Conservation (phyloP, 768 basidiomycete genomes). For the Tylopilus balloui region DNA sequence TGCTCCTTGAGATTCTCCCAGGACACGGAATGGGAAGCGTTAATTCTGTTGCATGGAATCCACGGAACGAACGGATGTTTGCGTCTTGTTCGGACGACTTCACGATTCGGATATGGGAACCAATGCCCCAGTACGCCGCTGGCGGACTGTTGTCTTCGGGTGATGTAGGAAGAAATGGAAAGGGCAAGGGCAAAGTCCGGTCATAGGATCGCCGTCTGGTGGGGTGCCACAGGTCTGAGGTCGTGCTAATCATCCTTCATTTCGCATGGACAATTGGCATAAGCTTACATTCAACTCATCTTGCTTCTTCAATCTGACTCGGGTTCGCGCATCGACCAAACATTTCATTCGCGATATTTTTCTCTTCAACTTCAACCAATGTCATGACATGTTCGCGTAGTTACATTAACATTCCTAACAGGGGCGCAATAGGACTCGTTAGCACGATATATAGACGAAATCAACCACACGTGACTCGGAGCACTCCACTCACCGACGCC, state of each 20-base stretch:
- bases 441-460: neutral
- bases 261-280: slow-evolving; percentile 29
- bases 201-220: slow-evolving; percentile 34
- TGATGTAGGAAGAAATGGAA: slow-evolving; percentile 38
- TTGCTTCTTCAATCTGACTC: slow-evolving; percentile 20
- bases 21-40: slow-evolving; percentile 91
- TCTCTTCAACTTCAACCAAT: slow-evolving; percentile 17
- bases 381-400: slow-evolving; percentile 30
- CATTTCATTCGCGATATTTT: slow-evolving; percentile 23
- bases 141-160: slow-evolving; percentile 17
- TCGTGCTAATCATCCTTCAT: slow-evolving; percentile 20
- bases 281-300: slow-evolving; percentile 28
- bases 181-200: slow-evolving; percentile 61
- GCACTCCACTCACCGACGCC: neutral
- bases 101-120: slow-evolving; percentile 88
- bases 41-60: slow-evolving; percentile 97
- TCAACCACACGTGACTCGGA: slow-evolving; percentile 27
- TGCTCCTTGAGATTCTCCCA: slow-evolving; percentile 77
- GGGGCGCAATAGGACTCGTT: slow-evolving; percentile 10
- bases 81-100: slow-evolving; percentile 94
- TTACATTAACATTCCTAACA: slow-evolving; percentile 29
- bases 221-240: slow-evolving; percentile 11
- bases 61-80: slow-evolving; percentile 83
- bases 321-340: slow-evolving; percentile 21
- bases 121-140: slow-evolving; percentile 22